Conservation (phyloP, 2,329 filamentous ascomycete genomes). For the Leptodontidium sp. region DNA sequence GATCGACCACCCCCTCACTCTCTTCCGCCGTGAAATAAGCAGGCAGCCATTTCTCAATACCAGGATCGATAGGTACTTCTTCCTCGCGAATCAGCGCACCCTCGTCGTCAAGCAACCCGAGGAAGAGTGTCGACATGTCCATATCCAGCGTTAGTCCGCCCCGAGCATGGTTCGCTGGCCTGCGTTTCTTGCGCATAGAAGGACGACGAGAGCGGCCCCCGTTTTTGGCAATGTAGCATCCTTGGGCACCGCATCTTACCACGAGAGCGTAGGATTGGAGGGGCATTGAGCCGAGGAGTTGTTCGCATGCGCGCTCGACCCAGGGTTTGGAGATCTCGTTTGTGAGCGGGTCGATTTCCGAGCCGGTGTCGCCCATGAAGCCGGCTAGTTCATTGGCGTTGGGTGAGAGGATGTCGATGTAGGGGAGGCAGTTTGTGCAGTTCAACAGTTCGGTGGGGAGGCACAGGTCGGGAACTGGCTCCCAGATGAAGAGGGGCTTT, state of each 20-base stretch:
- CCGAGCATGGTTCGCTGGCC: conserved; percentile 48
- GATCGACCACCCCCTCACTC: conserved; percentile 75
- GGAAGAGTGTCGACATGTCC: conserved; percentile 70
- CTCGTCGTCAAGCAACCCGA: conserved; percentile 63
- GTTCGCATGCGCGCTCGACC: conserved; percentile 67
- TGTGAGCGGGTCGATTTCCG: conserved; percentile 38
- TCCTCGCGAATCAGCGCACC: conserved; percentile 58
- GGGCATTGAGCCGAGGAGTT: conserved; percentile 70
- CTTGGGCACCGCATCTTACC: conserved; percentile 74
- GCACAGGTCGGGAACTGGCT: conserved; percentile 91
- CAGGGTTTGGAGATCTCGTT: conserved; percentile 58
- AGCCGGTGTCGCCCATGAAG: conserved; percentile 71
- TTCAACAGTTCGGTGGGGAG: conserved; percentile 72
- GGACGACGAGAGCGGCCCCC: conserved; percentile 41
- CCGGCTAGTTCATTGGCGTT: conserved; percentile 90
- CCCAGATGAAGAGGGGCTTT: conserved; percentile 47
- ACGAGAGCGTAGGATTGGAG: conserved; percentile 72
- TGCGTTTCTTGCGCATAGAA: conserved; percentile 35
- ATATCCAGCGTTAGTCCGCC: conserved; percentile 66
- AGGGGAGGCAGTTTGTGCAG: conserved; percentile 67
- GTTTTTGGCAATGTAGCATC: conserved; percentile 67
- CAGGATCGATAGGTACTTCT: conserved; percentile 58
- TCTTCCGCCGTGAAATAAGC: conserved; percentile 66
- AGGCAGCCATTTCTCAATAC: conserved; percentile 77
- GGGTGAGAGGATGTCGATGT: conserved; percentile 70